Evolutionary conservation across 345 rosid species (phyloP), one percentile per base, ranked within the genome.

Genomic region (Arabidopsis arenosa): DNA sequence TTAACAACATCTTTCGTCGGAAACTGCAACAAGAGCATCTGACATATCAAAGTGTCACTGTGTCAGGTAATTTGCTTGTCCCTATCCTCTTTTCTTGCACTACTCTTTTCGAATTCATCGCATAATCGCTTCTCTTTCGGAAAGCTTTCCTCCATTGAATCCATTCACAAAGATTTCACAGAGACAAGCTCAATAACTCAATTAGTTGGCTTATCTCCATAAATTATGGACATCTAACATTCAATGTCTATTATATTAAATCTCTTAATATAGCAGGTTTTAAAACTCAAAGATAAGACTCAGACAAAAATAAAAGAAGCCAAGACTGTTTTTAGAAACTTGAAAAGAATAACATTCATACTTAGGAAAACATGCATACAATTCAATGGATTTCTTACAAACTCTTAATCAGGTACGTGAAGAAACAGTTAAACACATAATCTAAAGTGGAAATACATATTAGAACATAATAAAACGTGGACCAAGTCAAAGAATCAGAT

Each of bases 61-160:
- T 5, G 13, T 70, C 65, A 0, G 55, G 74, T 70, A 70, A 70
- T 2, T 30, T 70, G 36, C 74, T 45, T 21, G 53, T 54, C 73
- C 73, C 14, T 23, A 53, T 53, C 72, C 32, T 9, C 57, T 52
- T 52, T 7, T 52, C 33, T 52, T 52, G 12, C 32, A 9, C 12
- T 52, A 52, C 57, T 23, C 2, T 21, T 52, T 17, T 21, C 2
- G 14, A 21, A 6, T 51, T 21, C 12, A 5, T 2, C 13, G 12
- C 55, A 51, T 9, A 21, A 8, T 49, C 6, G 28, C 28, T 18
- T 49, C 13, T 40, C 44, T 40, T 40, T 40, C 5, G 13, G 9
- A 10, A 40, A 40, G 13, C 13, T 10, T 28, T 39, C 9, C 9
- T 30, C 41, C 11, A 28, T 28, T 28, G 0, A 28, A 28, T 4